A percentile compares a stretch with the other conserved stretches of the same genome.
Evolutionary conservation across 345 rosid species (phyloP).

Genomic region (Boechera stricta): DNA sequence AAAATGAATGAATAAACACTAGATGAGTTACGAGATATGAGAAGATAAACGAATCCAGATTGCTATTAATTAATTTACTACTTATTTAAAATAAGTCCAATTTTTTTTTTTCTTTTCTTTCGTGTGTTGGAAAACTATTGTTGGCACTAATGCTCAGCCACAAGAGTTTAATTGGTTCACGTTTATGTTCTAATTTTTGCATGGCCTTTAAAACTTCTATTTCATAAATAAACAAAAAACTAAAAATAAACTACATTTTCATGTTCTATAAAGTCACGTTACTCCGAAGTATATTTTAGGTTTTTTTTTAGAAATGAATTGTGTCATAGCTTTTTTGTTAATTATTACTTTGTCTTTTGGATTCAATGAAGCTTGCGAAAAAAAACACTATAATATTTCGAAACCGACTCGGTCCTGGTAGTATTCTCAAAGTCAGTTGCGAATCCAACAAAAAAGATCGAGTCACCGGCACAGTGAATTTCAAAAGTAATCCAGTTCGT

Average conservation of each 20-base stretch:
- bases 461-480: background rate
- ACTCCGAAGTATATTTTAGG: too few relatives aligned
- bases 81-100: too few relatives aligned
- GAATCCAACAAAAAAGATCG: background rate
- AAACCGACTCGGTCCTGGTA: background rate
- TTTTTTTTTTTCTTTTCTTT: too few relatives aligned
- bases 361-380: slow-evolving; percentile 10
- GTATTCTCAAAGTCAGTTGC: slow-evolving; percentile 8
- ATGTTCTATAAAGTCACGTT: background rate
- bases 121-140: too few relatives aligned
- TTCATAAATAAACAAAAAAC: background rate
- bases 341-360: background rate
- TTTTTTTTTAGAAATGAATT: background rate
- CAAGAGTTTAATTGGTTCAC: background rate
- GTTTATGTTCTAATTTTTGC: slow-evolving; percentile 9
- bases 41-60: too few relatives aligned
- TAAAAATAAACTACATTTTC: background rate
- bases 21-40: too few relatives aligned
- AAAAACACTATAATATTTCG: background rate
- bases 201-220: background rate
- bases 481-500: background rate
- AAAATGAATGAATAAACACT: too few relatives aligned
- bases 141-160: background rate
- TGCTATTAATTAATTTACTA: too few relatives aligned
- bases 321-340: background rate